A percentile compares a stretch with the other conserved stretches of the same genome.
Conservation (phyloP, 495 filamentous ascomycete genomes). For the Lophium mytilinum region DNA sequence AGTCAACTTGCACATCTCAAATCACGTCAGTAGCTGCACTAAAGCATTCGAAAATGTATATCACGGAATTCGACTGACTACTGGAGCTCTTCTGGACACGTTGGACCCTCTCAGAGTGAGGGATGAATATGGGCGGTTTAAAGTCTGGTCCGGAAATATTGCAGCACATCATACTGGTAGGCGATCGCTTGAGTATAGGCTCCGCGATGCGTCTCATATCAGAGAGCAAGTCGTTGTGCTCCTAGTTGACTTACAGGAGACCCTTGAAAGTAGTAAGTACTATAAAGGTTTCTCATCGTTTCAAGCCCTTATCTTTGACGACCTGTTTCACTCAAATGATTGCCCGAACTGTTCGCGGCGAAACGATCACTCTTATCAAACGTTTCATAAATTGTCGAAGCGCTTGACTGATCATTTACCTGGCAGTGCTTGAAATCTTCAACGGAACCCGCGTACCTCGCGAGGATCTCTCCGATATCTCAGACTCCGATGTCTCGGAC, state of each 20-base stretch:
- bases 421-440: constrained; percentile 2
- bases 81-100: constrained; percentile 3
- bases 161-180: constrained; percentile 36
- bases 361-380: too few species aligned
- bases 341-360: too few species aligned
- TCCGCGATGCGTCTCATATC: constrained; percentile 41
- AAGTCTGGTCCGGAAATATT: constrained; percentile 41
- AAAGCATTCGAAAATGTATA: too few species aligned
- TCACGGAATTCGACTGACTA: background rate
- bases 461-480: background rate
- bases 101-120: constrained; percentile 4
- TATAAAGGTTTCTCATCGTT: too few species aligned
- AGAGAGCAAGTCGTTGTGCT: constrained; percentile 32
- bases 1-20: too few species aligned
- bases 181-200: constrained; percentile 41
- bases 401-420: background rate
- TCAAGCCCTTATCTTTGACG: too few species aligned
- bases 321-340: too few species aligned
- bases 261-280: too few species aligned
- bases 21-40: too few species aligned
- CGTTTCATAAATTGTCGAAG: too few species aligned
- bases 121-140: constrained; percentile 36
- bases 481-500: constrained; percentile 1
- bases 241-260: constrained; percentile 20
- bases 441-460: background rate